Conservation (phyloP, 305 asterid genomes). For the Fraxinus latifolia region DNA sequence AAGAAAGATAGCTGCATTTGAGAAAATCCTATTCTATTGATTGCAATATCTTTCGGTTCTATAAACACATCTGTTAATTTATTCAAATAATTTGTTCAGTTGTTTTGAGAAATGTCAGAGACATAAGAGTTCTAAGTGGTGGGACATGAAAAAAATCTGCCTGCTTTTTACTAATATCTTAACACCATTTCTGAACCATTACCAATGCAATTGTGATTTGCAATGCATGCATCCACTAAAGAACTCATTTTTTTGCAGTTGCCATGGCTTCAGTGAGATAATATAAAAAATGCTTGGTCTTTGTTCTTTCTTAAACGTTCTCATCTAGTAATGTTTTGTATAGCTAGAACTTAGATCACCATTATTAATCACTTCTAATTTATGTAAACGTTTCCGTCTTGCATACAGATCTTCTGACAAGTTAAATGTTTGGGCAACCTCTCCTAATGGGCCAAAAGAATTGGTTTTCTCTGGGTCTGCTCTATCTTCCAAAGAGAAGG, state of each 20-base stretch:
- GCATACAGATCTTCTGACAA: conserved; percentile 43
- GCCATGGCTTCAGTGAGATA: not conserved
- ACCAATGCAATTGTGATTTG: not conserved
- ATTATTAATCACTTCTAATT: conserved; percentile 10
- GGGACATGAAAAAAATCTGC: not conserved
- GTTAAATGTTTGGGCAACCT: conserved; percentile 41
- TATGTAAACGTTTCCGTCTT: conserved; percentile 12
- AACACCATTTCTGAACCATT: not conserved
- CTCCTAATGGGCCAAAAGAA: conserved; percentile 45
- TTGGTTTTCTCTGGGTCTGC: conserved; percentile 87
- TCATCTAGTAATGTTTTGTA: not conserved
- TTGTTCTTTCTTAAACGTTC: not conserved
- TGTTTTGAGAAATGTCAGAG: not conserved
- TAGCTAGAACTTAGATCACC: not conserved
- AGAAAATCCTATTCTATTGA: conserved; percentile 13
- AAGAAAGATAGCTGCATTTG: conserved; percentile 6
- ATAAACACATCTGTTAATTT: conserved; percentile 8
- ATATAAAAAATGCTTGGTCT: not conserved
- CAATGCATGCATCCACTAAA: not conserved
- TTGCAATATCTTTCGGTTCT: not conserved
- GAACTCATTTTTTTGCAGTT: not conserved
- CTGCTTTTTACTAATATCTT: not conserved
- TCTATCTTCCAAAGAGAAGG: conserved; percentile 78
- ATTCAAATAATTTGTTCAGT: not conserved
- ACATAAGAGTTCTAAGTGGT: not conserved